These are phyloP conservation scores for Trichoderma asperellum DNA, from an alignment of 2,329 filamentous ascomycete genomes.

Conservation along the genomic window DNA sequence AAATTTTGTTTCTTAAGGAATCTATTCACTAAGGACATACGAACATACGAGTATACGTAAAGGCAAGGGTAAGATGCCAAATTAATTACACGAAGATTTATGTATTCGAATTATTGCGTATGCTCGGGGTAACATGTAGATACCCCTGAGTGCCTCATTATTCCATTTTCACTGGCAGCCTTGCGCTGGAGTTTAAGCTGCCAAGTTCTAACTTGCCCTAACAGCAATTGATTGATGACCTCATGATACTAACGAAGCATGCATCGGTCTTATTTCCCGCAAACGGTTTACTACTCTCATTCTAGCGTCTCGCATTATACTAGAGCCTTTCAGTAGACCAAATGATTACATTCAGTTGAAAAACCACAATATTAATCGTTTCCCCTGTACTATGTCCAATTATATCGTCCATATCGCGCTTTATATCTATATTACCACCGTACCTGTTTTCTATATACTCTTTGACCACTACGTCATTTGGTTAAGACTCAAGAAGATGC, in stretches of 20 bases:
- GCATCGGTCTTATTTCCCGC: conserved; percentile 8
- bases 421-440: neutral
- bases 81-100: neutral
- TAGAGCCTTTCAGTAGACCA: neutral
- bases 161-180: neutral
- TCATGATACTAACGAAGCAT: conserved; percentile 1
- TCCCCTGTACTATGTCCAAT: neutral
- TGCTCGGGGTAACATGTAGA: too few species aligned
- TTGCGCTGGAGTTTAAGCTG: neutral
- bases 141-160: neutral
- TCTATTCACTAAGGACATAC: neutral
- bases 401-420: neutral
- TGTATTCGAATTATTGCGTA: neutral
- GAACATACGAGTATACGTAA: neutral
- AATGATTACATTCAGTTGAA: neutral
- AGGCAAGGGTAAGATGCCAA: neutral
- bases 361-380: neutral
- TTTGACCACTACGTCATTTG: conserved; percentile 9
- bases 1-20: neutral
- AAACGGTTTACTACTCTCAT: neutral
- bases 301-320: neutral
- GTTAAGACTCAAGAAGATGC: conserved; percentile 20
- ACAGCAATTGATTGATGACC: neutral
- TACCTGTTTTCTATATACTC: neutral
- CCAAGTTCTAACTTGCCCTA: neutral